These are phyloP conservation scores for Lepidium didymum DNA, from an alignment of 345 rosid genomes.

Conservation along the genomic window DNA sequence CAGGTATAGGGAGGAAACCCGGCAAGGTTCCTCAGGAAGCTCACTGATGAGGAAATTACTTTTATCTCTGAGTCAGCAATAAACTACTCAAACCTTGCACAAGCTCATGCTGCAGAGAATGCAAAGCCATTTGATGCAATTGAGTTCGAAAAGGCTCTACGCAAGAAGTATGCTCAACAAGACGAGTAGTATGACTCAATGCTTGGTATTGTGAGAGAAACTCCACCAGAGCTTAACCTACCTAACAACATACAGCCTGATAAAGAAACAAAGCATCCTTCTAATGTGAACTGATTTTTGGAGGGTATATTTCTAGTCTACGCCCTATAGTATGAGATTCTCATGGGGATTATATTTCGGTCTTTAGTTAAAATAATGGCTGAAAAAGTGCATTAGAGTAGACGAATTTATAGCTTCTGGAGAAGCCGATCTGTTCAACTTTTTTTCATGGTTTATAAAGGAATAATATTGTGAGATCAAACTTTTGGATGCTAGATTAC, in stretches of 20 bases:
- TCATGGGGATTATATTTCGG: slow-evolving; percentile 4
- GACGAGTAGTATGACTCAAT: slow-evolving; percentile 86
- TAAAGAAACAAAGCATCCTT: slow-evolving; percentile 46
- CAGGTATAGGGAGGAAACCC: slow-evolving; percentile 99
- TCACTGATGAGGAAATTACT: slow-evolving; percentile 59
- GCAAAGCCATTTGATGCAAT: slow-evolving; percentile 72
- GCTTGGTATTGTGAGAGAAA: slow-evolving; percentile 79
- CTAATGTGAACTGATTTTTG: slow-evolving; percentile 37
- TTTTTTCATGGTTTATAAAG: slow-evolving; percentile 8
- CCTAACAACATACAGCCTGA: slow-evolving; percentile 54
- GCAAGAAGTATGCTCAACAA: slow-evolving; percentile 58
- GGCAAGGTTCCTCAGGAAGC: slow-evolving; percentile 86
- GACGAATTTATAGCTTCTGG: slow-evolving; percentile 1
- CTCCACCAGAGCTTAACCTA: slow-evolving; percentile 71
- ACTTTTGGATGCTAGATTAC: neutral
- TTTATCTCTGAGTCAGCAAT: slow-evolving; percentile 70
- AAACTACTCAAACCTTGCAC: slow-evolving; percentile 81
- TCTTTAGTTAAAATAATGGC: slow-evolving; percentile 19
- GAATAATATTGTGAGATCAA: neutral
- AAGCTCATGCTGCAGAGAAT: slow-evolving; percentile 86
- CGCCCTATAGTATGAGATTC: neutral
- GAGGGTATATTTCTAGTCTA: slow-evolving; percentile 2
- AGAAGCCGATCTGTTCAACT: slow-evolving; percentile 1
- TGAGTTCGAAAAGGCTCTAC: slow-evolving; percentile 88
- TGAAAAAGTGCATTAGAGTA: slow-evolving; percentile 9